These are phyloP conservation scores for Aureobasidium pullulans DNA, from an alignment of 2,329 filamentous ascomycete species.

Conservation along the genomic window DNA sequence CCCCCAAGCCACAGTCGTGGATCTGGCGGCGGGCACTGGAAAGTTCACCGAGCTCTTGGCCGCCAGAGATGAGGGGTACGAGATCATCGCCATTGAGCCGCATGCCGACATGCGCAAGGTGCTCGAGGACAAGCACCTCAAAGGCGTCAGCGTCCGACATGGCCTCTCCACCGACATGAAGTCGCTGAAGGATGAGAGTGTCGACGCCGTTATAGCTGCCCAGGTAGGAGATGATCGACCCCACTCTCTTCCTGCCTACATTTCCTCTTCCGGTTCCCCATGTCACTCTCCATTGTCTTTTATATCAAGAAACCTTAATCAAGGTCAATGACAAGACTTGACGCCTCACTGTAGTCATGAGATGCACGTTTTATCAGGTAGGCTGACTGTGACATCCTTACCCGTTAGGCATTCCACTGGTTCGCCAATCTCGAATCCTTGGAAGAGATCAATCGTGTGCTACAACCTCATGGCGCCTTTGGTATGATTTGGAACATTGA, in stretches of 20 bases:
- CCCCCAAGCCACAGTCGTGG: slow-evolving; percentile 46
- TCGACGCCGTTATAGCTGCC: slow-evolving; percentile 59
- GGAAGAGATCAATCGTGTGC: slow-evolving; percentile 58
- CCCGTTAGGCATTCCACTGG: slow-evolving; percentile 42
- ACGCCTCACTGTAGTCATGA: background rate
- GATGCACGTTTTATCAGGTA: slow-evolving; percentile 1
- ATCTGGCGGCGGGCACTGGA: slow-evolving; percentile 62
- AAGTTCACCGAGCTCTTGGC: slow-evolving; percentile 62
- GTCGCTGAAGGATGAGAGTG: slow-evolving; percentile 47
- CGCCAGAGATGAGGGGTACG: slow-evolving; percentile 50
- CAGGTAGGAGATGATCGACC: slow-evolving; percentile 46
- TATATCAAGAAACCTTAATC: background rate
- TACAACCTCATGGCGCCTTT: slow-evolving; percentile 53
- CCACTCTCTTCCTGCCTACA: background rate
- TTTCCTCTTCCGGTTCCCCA: slow-evolving; percentile 3
- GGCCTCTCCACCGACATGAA: slow-evolving; percentile 54
- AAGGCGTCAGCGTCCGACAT: slow-evolving; percentile 46
- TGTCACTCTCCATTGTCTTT: background rate
- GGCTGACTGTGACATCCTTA: slow-evolving; percentile 14
- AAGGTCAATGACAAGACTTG: background rate
- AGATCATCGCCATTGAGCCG: slow-evolving; percentile 58
- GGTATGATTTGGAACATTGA: slow-evolving; percentile 70
- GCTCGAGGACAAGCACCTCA: slow-evolving; percentile 51
- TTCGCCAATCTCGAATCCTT: slow-evolving; percentile 59
- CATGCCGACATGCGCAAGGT: slow-evolving; percentile 58